Percentiles rank a stretch among this genome's conserved stretches.
Conservation (phyloP, 345 rosid species). For the Citrus reticulata region DNA sequence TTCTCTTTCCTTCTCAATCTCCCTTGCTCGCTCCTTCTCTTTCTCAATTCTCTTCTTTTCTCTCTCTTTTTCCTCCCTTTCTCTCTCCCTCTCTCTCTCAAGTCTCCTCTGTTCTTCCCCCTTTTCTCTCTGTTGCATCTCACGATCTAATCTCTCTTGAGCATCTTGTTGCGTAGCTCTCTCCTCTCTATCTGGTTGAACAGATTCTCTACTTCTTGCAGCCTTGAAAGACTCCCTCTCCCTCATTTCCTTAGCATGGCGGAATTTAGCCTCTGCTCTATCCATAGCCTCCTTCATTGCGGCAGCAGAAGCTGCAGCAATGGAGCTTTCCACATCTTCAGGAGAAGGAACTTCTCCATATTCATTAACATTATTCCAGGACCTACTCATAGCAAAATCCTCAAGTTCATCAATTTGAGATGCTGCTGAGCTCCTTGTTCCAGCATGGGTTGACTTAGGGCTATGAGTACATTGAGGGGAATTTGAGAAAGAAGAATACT, state of each 20-base stretch:
- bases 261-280: conserved; percentile 93
- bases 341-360: conserved; percentile 38
- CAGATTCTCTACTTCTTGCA: conserved; percentile 62
- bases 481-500: conserved; percentile 43
- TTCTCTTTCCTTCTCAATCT: conserved; percentile 64
- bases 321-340: conserved; percentile 60
- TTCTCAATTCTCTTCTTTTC: conserved; percentile 60
- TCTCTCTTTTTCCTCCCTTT: conserved; percentile 62
- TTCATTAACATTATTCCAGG: conserved; percentile 40
- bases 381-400: conserved; percentile 57
- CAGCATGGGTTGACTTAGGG: conserved; percentile 36
- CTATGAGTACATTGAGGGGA: conserved; percentile 44
- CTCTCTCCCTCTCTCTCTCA: conserved; percentile 61
- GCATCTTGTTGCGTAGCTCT: conserved; percentile 31
- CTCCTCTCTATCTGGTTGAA: conserved; percentile 49
- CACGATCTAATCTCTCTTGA: conserved; percentile 50
- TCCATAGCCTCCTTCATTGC: conserved; percentile 99
- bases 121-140: conserved; percentile 47
- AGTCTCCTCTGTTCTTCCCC: conserved; percentile 55
- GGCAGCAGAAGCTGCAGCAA: conserved; percentile 91
- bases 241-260: conserved; percentile 76
- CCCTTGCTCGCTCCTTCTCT: conserved; percentile 59
- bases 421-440: conserved; percentile 37
- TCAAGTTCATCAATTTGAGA: conserved; percentile 80
- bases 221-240: conserved; percentile 73